Percentiles rank a stretch among this genome's conserved stretches.
These are phyloP conservation scores for Fusarium gaditjirri DNA, from an alignment of 2,329 filamentous ascomycete species.

Conservation along the genomic window DNA sequence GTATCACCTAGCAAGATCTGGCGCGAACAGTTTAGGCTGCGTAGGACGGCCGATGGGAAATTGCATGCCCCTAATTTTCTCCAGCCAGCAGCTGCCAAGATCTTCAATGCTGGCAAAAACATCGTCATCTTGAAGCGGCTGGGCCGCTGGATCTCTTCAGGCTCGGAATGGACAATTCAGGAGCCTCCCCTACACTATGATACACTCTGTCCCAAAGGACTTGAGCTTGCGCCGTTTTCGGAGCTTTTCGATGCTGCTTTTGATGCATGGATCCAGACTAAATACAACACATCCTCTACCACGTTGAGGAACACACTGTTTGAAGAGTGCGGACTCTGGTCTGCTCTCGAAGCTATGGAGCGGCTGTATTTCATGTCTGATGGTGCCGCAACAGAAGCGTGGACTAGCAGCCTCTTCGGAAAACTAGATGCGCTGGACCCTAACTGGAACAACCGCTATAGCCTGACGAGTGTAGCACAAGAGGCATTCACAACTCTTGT, in stretches of 20 bases:
- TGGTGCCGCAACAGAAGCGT: slow-evolving; percentile 71
- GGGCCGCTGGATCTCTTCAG: slow-evolving; percentile 59
- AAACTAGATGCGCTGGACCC: slow-evolving; percentile 71
- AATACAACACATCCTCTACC: slow-evolving; percentile 75
- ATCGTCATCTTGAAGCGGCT: slow-evolving; percentile 84
- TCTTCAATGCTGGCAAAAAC: slow-evolving; percentile 90
- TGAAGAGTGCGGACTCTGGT: slow-evolving; percentile 72
- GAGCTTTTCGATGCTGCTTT: slow-evolving; percentile 79
- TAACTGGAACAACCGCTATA: slow-evolving; percentile 83
- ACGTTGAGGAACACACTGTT: slow-evolving; percentile 75
- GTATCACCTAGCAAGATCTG: slow-evolving; percentile 75
- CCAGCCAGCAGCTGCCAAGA: slow-evolving; percentile 72
- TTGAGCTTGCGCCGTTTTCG: slow-evolving; percentile 73
- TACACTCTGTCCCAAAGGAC: slow-evolving; percentile 60
- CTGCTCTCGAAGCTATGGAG: slow-evolving; percentile 73
- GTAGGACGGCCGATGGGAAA: slow-evolving; percentile 66
- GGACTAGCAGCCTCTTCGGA: slow-evolving; percentile 77
- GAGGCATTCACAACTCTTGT: slow-evolving; percentile 72
- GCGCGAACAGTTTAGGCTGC: slow-evolving; percentile 78
- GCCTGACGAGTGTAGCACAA: slow-evolving; percentile 80
- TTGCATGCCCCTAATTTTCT: slow-evolving; percentile 81
- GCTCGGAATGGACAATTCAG: slow-evolving; percentile 42
- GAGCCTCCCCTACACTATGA: slow-evolving; percentile 67
- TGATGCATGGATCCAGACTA: slow-evolving; percentile 78
- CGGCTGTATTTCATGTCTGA: slow-evolving; percentile 81